A percentile compares a stretch with the other conserved stretches of the same genome.
These are phyloP conservation scores for Pseudoneurospora amorphoporcata DNA, from an alignment of 495 filamentous ascomycete species.

Conservation along the genomic window DNA sequence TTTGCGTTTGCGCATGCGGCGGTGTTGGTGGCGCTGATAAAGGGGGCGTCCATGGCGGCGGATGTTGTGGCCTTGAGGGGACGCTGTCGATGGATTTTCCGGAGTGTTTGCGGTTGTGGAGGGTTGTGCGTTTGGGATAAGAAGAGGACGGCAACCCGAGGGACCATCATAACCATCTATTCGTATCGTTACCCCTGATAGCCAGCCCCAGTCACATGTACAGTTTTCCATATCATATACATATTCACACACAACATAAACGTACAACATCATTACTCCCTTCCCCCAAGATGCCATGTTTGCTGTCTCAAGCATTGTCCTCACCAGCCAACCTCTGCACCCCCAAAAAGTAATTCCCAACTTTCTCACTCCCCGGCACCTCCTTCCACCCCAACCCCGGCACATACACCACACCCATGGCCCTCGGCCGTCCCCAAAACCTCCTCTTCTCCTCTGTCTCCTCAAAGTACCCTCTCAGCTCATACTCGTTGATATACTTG, in stretches of 20 bases:
- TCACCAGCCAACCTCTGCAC: conserved; percentile 43
- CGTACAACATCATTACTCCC: not conserved
- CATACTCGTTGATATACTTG: conserved; percentile 84
- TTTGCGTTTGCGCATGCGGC: conserved; percentile 42
- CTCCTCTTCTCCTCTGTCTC: conserved; percentile 33
- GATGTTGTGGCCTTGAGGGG: conserved; percentile 25
- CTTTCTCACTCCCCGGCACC: conserved; percentile 68
- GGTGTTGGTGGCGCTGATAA: conserved; percentile 40
- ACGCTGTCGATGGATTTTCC: conserved; percentile 49
- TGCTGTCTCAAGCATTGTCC: not conserved
- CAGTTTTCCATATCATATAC: not conserved
- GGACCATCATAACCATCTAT: not conserved
- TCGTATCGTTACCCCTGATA: not conserved
- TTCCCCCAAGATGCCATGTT: not conserved
- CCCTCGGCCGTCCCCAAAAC: conserved; percentile 34
- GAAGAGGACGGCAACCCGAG: not conserved
- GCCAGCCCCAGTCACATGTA: not conserved
- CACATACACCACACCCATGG: conserved; percentile 84
- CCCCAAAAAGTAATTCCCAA: conserved; percentile 96
- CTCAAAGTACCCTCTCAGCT: conserved; percentile 54
- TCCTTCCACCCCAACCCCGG: conserved; percentile 88
- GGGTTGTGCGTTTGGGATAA: conserved; percentile 44
- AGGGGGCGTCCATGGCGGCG: conserved; percentile 31
- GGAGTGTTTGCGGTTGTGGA: conserved; percentile 51
- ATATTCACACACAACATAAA: not conserved